Evolutionary conservation across 495 filamentous ascomycete genomes (phyloP), one percentile per base, ranked within the genome.

Genomic region (Jackrogersella multiformis): DNA sequence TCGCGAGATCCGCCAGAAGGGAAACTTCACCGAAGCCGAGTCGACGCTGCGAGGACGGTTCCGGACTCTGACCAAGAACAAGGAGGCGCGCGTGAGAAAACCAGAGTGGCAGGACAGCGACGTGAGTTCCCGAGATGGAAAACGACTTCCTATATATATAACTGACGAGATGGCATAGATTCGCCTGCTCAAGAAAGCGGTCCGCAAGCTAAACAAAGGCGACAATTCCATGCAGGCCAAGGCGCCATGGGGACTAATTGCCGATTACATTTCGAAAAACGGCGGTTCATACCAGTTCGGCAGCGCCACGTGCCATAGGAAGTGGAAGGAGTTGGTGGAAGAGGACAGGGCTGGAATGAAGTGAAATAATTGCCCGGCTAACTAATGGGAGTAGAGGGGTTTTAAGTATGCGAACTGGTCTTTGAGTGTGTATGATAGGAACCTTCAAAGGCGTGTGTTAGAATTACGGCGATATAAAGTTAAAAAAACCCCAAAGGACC

Each of bases 261-360:
- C 88, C 1, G 84, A 91, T 61, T 89, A 90, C 60, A 95, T 97
- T 44, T 76, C 76, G 56, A 69, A 71, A 1, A 73, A 90, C 60
- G 94, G 92, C 13, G 93, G 92, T 0, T 89, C 87, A 2, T 97
- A 97, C 73, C 85, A 82, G 44, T 97, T 97, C 75, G 93, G 92
- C 0, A 88, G 93, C 74, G 87, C 91, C 2, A 97, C 93, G 0
- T 94, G 91, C 71, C 92, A 92, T 74, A 96, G 92, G 81, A 91
- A 92, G 72, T 97, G 89, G 84, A 80, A 88, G 60, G 80, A 83
- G 55, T 69, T 85, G 60, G 69, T 74, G 44, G 53, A 64, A 1
- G 65, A 77, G 30, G 66, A 64, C 36, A 28, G 13, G 3, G 58
- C 28, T 4, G 16, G 26, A 69, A 45, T 49, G 56, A 61, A 20